Evolutionary conservation across 352 stramenopile genomes (phyloP), one percentile per base, ranked within the genome.

Genomic region (Bremia lactucae): DNA sequence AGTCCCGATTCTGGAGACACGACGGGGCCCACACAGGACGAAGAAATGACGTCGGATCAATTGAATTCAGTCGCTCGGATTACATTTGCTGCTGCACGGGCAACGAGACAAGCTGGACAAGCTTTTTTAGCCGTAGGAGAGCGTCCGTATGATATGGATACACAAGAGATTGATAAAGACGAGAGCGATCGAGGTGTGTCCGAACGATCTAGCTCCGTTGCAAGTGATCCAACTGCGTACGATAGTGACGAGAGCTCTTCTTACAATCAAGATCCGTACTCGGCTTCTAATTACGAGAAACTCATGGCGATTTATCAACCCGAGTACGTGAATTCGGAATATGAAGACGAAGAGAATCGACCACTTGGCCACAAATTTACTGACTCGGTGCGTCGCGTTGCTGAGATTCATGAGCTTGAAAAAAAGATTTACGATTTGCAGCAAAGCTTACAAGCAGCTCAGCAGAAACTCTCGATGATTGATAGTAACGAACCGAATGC

Each of bases 381-480:
- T 2, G 36, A 42, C 20, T 61, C 58, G 7, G 49, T 62, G 9
- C 53, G 59, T 3, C 50, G 56, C 9, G 43, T 49, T 1, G 53
- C 59, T 5, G 55, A 77, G 38, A 77, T 81, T 36, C 46, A 61
- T 31, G 52, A 65, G 24, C 50, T 87, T 21, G 69, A 85, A 29
- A 67, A 75, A 39, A 80, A 87, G 29, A 80, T 87, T 16, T 48
- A 59, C 6, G 72, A 76, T 23, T 26, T 87, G 15, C 64, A 83
- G 48, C 69, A 58, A 9, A 72, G 72, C 24, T 46, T 87, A 0
- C 48, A 72, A 22, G 39, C 70, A n/a, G 74, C 74, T 0, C 74
- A 87, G 38, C 68, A 59, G 10, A 84, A 84, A 24, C 33, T 83
- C 2, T 80, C 68, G 23, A 62, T 70, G 21, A 76, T 79, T 38